These are phyloP conservation scores for Beauveria varroae DNA, from an alignment of 2,329 filamentous ascomycete genomes.

Conservation along the genomic window DNA sequence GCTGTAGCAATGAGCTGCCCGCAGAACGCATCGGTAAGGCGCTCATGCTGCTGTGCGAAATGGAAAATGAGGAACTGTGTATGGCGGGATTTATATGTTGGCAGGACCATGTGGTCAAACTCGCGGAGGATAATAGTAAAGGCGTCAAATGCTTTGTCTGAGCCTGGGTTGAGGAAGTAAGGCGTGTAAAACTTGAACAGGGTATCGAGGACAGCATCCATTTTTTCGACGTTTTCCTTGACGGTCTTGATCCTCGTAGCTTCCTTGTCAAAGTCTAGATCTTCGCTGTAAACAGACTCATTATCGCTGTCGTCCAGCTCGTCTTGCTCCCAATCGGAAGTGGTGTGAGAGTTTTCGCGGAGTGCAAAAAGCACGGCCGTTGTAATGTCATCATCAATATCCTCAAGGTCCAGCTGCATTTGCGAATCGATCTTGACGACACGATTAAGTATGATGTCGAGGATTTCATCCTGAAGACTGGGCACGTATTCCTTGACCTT, in stretches of 20 bases:
- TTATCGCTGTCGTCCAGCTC: slow-evolving; percentile 51
- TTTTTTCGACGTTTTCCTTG: slow-evolving; percentile 78
- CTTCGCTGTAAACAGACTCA: slow-evolving; percentile 64
- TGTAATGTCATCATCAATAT: slow-evolving; percentile 81
- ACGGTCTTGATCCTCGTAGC: slow-evolving; percentile 60
- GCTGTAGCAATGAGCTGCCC: slow-evolving; percentile 53
- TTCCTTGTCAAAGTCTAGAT: slow-evolving; percentile 58
- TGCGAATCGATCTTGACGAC: slow-evolving; percentile 93
- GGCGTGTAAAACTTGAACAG: slow-evolving; percentile 78
- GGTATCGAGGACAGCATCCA: slow-evolving; percentile 82
- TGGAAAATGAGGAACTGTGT: slow-evolving; percentile 96
- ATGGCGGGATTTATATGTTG: slow-evolving; percentile 85
- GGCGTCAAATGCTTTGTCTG: slow-evolving; percentile 60
- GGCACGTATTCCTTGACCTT: slow-evolving; percentile 70
- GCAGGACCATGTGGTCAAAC: slow-evolving; percentile 81
- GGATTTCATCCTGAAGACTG: slow-evolving; percentile 69
- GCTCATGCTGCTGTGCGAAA: slow-evolving; percentile 75
- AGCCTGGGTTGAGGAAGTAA: slow-evolving; percentile 61
- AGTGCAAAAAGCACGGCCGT: slow-evolving; percentile 58
- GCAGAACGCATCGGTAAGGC: slow-evolving; percentile 75
- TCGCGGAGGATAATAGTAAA: slow-evolving; percentile 77
- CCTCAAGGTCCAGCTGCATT: slow-evolving; percentile 88
- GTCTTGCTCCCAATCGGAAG: slow-evolving; percentile 40
- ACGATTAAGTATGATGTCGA: slow-evolving; percentile 75
- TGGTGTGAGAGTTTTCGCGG: slow-evolving; percentile 20